Evolutionary conservation across 495 filamentous ascomycete genomes (phyloP).

Genomic region (Penicillium crystallinum): DNA sequence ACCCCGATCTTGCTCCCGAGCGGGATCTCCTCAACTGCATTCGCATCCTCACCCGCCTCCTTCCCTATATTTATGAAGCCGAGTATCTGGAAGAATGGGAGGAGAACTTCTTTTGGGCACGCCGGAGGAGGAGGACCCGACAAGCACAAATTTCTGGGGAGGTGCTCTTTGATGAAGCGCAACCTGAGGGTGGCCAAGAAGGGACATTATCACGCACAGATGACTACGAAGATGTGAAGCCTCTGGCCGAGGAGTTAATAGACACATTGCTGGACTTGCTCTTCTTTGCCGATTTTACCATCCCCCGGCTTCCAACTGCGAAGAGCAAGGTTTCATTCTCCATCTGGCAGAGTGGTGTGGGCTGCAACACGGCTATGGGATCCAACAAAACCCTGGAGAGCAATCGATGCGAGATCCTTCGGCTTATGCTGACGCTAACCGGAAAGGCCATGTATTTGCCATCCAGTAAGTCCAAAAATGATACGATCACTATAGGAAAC

Average conservation of each 20-base stretch:
- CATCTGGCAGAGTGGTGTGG: constrained; percentile 97
- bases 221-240: constrained; percentile 77
- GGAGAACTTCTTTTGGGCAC: constrained; percentile 85
- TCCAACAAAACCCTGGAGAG: constrained; percentile 87
- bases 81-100: constrained; percentile 86
- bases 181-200: constrained; percentile 44
- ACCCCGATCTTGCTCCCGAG: constrained; percentile 83
- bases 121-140: constrained; percentile 58
- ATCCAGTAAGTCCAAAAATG: constrained; percentile 49
- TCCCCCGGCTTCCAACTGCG: constrained; percentile 60
- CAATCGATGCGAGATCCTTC: constrained; percentile 85
- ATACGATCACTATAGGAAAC: background rate
- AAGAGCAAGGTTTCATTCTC: constrained; percentile 83
- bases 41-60: constrained; percentile 80
- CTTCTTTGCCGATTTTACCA: constrained; percentile 86
- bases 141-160: constrained; percentile 54
- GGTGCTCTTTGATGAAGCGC: constrained; percentile 80
- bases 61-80: constrained; percentile 90
- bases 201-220: constrained; percentile 40
- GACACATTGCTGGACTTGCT: constrained; percentile 85
- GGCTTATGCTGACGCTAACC: constrained; percentile 77
- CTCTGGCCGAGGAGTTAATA: constrained; percentile 88
- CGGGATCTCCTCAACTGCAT: constrained; percentile 90
- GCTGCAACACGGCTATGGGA: constrained; percentile 83
- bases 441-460: constrained; percentile 93